Conservation (phyloP, 148 eudicot genomes). For the Salicornia ramosissima region DNA sequence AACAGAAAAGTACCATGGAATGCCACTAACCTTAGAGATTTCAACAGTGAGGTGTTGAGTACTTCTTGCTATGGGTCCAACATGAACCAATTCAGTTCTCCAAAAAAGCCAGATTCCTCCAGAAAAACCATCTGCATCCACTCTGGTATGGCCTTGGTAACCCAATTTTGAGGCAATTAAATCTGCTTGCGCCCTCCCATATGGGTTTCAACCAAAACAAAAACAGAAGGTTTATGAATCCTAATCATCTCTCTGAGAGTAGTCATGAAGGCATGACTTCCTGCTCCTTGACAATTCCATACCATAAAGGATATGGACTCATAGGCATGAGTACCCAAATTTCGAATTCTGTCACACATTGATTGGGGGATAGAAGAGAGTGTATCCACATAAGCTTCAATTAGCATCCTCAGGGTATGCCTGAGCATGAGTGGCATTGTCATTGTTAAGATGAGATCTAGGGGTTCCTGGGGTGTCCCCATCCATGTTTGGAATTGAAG, state of each 20-base stretch:
- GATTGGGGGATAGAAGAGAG: background rate
- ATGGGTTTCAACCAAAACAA: background rate
- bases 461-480: background rate
- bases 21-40: background rate
- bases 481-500: background rate
- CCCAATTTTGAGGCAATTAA: background rate
- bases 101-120: background rate
- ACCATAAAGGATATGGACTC: background rate
- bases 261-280: background rate
- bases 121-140: background rate
- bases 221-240: background rate
- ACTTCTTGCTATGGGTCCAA: background rate
- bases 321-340: no score
- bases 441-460: background rate
- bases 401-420: background rate
- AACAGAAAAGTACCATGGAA: background rate
- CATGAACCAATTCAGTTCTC: background rate
- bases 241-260: background rate
- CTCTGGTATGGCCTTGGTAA: background rate
- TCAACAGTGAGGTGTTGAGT: background rate
- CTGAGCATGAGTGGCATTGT: background rate
- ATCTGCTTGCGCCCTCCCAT: background rate
- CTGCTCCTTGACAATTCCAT: background rate
- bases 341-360: background rate
- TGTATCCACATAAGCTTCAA: background rate